phyloP scores from a whole-genome alignment of 768 basidiomycete genomes.

The Coprinopsis sp. region DNA sequence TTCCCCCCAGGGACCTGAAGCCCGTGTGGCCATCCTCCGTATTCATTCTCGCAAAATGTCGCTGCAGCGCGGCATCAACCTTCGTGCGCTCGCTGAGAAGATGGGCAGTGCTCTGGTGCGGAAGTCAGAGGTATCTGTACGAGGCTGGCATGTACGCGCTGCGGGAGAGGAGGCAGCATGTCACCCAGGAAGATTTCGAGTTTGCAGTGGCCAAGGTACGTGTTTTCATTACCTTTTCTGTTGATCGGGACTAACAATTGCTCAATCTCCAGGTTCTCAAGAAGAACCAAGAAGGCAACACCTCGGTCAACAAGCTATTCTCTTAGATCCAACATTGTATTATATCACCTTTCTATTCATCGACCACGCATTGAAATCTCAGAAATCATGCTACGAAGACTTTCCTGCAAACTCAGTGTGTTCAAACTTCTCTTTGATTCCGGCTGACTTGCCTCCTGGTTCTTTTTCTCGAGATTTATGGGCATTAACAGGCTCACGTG shows the following conservation, averaged over 20 bases:
- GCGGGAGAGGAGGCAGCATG: conserved; percentile 91
- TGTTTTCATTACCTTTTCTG: conserved; percentile 7
- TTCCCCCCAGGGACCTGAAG: conserved; percentile 96
- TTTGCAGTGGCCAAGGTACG: conserved; percentile 93
- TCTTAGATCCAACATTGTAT: conserved; percentile 45
- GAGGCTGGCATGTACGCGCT: conserved; percentile 88
- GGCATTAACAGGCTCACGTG: not conserved
- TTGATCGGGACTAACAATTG: conserved; percentile 1
- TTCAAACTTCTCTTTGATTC: too few relatives aligned
- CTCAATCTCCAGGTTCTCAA: conserved; percentile 63
- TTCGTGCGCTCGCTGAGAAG: conserved; percentile 94
- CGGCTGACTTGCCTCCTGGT: too few relatives aligned
- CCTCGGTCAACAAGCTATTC: conserved; percentile 92
- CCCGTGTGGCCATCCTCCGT: conserved; percentile 92
- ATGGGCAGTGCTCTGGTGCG: conserved; percentile 99
- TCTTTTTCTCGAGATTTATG: too few relatives aligned
- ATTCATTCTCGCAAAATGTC: conserved; percentile 99
- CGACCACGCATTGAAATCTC: not conserved
- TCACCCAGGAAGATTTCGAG: conserved; percentile 98
- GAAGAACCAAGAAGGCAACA: conserved; percentile 95
- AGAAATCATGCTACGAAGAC: too few relatives aligned
- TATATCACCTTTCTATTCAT: conserved; percentile 6
- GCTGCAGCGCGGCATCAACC: conserved; percentile 93
- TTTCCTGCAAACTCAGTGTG: too few relatives aligned
- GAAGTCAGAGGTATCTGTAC: conserved; percentile 98